Percentiles rank a stretch among this genome's conserved stretches.
These are phyloP conservation scores for Phytophthora pluvialis DNA, from an alignment of 352 stramenopile species.

Conservation along the genomic window DNA sequence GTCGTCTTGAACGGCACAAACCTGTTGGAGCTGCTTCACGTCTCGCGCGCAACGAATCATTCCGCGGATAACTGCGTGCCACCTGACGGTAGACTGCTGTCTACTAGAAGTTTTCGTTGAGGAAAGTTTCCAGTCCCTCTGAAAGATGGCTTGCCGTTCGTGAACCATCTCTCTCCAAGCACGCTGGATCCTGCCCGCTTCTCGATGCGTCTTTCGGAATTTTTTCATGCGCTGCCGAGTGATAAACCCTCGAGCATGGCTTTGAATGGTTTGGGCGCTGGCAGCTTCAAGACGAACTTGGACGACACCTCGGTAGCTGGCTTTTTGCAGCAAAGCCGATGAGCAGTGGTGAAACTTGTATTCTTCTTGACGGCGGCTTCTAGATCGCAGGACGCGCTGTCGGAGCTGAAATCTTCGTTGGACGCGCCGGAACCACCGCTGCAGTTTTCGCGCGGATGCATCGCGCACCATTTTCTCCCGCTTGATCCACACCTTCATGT, in stretches of 20 bases:
- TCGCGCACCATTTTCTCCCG: slow-evolving; percentile 66
- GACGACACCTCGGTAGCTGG: neutral
- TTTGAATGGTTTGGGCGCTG: slow-evolving; percentile 33
- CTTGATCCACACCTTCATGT: slow-evolving; percentile 82
- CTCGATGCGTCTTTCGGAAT: slow-evolving; percentile 17
- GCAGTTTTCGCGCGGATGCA: slow-evolving; percentile 52
- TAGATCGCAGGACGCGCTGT: slow-evolving; percentile 15
- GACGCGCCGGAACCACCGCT: slow-evolving; percentile 37
- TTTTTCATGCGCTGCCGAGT: slow-evolving; percentile 9
- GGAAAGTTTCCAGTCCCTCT: slow-evolving; percentile 4
- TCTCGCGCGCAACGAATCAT: slow-evolving; percentile 35
- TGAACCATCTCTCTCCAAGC: slow-evolving; percentile 26
- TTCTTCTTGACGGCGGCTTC: slow-evolving; percentile 14
- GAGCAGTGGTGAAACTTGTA: slow-evolving; percentile 41
- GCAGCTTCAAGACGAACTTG: slow-evolving; percentile 11
- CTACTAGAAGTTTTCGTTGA: neutral
- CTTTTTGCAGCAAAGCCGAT: slow-evolving; percentile 8
- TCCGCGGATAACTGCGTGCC: slow-evolving; percentile 8
- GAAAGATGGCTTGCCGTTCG: slow-evolving; percentile 13
- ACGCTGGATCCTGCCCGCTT: slow-evolving; percentile 31
- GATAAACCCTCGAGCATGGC: slow-evolving; percentile 33
- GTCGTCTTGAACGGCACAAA: slow-evolving; percentile 55
- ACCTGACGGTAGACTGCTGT: neutral
- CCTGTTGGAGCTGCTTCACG: slow-evolving; percentile 52
- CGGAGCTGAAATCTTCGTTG: slow-evolving; percentile 15